Evolutionary conservation across 1,284 basidiomycete species (phyloP), one percentile per base, ranked within the genome.

Genomic region (Ceratobasidium theobromae): DNA sequence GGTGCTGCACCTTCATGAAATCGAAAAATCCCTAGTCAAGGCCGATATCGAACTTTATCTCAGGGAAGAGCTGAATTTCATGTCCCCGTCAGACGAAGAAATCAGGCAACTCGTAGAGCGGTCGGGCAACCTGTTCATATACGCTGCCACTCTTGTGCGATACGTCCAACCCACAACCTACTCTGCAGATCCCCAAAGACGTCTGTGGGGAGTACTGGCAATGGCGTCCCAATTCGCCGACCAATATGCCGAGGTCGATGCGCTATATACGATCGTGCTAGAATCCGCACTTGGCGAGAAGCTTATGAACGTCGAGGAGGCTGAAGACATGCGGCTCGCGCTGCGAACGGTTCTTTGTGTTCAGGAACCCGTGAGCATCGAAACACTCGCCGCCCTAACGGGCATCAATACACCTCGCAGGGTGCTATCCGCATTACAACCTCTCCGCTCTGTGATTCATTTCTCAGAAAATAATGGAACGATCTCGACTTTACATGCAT

Each of bases 1-100:
- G 3, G 14, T 54, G 3, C 23, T 38, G 5, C 25, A 54, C n/a
- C 62, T 68, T 18, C 67, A 68, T 35, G 53, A 68, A 35, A 65
- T 68, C 32, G 68, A 69, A 28, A 25, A 28, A 11, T 69, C 65
- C 11, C 41, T 69, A 2, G 65, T 64, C 6, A 18, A 66, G 21
- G 49, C 53, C 0, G 68, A 69, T 27, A 69, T 69, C 54, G 28
- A 30, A 18, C 25, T 41, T 11, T 57, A 45, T 46, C 40, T 57
- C 3, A 32, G 21, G 54, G 54, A 23, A 12, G 41, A 57, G 41
- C 54, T 57, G 16, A 4, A 6, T 2, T 38, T 35, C 3, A 14
- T 46, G 4, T 6, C 25, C 3, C 23, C 27, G 3, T 2, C 41
- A 3, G 41, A 4, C 6, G 18, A 25, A 6, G 18, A 46, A 4